These are phyloP conservation scores for Mortierella polycephala DNA, from an alignment of 371 early-diverging fungal species.

Conservation along the genomic window DNA sequence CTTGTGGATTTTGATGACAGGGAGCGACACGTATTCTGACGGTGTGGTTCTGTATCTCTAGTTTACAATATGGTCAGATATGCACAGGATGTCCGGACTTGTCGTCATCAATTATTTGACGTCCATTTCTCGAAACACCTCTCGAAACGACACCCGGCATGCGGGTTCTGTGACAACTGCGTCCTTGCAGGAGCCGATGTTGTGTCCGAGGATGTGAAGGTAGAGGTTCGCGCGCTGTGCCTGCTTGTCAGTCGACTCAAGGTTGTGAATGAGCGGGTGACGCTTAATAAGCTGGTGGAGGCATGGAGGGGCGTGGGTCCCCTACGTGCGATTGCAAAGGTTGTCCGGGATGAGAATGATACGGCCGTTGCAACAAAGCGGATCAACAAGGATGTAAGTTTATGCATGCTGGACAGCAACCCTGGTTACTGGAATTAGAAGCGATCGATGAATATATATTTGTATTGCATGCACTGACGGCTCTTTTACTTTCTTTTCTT, in stretches of 20 bases:
- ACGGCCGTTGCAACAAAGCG: slow-evolving; percentile 56
- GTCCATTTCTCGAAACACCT: slow-evolving; percentile 65
- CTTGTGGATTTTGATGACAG: neutral
- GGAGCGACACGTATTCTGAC: neutral
- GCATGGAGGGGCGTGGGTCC: slow-evolving; percentile 59
- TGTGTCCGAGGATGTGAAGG: slow-evolving; percentile 51
- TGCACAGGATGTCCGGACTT: slow-evolving; percentile 70
- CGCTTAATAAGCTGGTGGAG: slow-evolving; percentile 63
- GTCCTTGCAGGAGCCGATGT: slow-evolving; percentile 28
- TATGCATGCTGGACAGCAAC: neutral
- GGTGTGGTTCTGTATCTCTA: slow-evolving; percentile 8
- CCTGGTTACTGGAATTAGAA: too few species aligned
- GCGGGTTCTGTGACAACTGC: slow-evolving; percentile 69
- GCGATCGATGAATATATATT: neutral
- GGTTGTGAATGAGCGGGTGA: slow-evolving; percentile 58
- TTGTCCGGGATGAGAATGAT: slow-evolving; percentile 39
- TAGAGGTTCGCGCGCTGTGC: slow-evolving; percentile 58
- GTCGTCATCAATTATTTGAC: slow-evolving; percentile 77
- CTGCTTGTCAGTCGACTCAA: slow-evolving; percentile 55
- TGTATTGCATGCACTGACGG: neutral
- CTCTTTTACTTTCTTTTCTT: neutral
- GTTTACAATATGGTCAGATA: slow-evolving; percentile 74
- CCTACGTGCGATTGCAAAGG: slow-evolving; percentile 54
- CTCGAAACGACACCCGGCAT: slow-evolving; percentile 51
- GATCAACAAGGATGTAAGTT: slow-evolving; percentile 52